Percentiles rank a stretch among this genome's conserved stretches.
phyloP scores from a whole-genome alignment of 2,329 filamentous ascomycete genomes.

The Claviceps citrina region DNA sequence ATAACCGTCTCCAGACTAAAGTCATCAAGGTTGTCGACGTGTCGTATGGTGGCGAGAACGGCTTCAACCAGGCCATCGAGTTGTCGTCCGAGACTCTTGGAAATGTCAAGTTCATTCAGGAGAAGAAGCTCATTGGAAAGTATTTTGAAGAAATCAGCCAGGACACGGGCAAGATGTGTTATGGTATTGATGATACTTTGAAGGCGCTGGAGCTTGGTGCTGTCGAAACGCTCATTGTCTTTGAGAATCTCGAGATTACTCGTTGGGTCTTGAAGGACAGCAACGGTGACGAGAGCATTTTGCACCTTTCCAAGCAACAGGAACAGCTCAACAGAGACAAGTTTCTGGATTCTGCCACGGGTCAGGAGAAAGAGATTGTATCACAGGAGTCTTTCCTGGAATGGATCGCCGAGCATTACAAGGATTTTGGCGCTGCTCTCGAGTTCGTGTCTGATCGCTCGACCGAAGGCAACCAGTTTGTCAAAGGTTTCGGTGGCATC shows the following conservation, averaged over 20 bases:
- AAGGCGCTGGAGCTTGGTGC: constrained; percentile 94
- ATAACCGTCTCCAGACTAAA: constrained; percentile 77
- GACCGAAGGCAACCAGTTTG: constrained; percentile 97
- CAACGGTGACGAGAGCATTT: constrained; percentile 52
- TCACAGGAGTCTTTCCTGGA: constrained; percentile 90
- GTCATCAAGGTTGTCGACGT: constrained; percentile 99
- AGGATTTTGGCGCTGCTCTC: constrained; percentile 86
- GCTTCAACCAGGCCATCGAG: constrained; percentile 98
- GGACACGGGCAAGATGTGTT: constrained; percentile 92
- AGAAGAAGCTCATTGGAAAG: constrained; percentile 98
- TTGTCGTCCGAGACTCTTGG: constrained; percentile 85
- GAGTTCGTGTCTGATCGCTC: constrained; percentile 97
- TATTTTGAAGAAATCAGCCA: constrained; percentile 99
- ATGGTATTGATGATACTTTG: constrained; percentile 92
- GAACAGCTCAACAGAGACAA: constrained; percentile 59
- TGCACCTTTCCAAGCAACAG: constrained; percentile 72
- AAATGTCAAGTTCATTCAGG: constrained; percentile 99
- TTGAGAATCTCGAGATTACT: constrained; percentile 90
- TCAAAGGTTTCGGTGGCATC: constrained; percentile 98
- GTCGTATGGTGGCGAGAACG: constrained; percentile 96
- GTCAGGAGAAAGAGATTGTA: constrained; percentile 91
- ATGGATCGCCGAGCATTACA: constrained; percentile 97
- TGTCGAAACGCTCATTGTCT: constrained; percentile 87
- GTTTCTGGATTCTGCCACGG: constrained; percentile 92
- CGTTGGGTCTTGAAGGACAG: constrained; percentile 80